These are phyloP conservation scores for Cornus controversa DNA, from an alignment of 148 eudicot genomes.

Conservation along the genomic window DNA sequence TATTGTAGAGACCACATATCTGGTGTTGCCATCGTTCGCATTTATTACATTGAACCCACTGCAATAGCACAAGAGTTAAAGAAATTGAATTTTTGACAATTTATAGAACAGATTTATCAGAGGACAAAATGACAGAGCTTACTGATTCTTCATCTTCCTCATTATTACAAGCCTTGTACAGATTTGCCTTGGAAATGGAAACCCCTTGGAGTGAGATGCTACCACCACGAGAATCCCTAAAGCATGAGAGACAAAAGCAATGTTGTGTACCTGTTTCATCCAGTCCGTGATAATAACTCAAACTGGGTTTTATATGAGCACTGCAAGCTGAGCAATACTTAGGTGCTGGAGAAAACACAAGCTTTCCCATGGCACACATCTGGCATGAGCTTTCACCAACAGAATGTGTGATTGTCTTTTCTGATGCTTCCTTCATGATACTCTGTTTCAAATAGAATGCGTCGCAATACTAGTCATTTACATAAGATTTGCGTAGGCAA, in stretches of 20 bases:
- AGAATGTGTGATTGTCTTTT: conserved; percentile 22
- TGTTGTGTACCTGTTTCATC: conserved; percentile 44
- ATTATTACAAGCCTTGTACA: conserved; percentile 48
- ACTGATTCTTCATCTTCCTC: conserved; percentile 70
- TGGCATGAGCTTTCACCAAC: conserved; percentile 58
- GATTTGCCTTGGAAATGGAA: conserved; percentile 47
- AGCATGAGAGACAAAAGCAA: conserved; percentile 67
- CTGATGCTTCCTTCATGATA: conserved; percentile 35
- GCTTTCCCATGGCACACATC: conserved; percentile 52
- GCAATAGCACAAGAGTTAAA: conserved; percentile 26
- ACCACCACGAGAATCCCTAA: conserved; percentile 41
- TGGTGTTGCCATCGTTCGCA: conserved; percentile 93
- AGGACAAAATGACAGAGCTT: conserved; percentile 18
- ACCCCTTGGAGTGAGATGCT: conserved; percentile 41
- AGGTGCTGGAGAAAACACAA: conserved; percentile 58
- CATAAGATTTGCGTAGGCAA: not conserved
- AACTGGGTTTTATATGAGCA: conserved; percentile 49
- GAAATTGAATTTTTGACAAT: not conserved
- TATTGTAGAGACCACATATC: conserved; percentile 80
- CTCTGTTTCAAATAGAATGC: conserved; percentile 15
- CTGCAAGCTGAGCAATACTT: conserved; percentile 72
- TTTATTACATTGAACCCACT: conserved; percentile 96
- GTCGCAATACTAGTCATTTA: not conserved
- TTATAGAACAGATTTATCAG: not conserved
- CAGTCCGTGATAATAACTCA: conserved; percentile 38